These are phyloP conservation scores for Huntiella omanensis DNA, from an alignment of 2,329 filamentous ascomycete genomes.

Conservation along the genomic window DNA sequence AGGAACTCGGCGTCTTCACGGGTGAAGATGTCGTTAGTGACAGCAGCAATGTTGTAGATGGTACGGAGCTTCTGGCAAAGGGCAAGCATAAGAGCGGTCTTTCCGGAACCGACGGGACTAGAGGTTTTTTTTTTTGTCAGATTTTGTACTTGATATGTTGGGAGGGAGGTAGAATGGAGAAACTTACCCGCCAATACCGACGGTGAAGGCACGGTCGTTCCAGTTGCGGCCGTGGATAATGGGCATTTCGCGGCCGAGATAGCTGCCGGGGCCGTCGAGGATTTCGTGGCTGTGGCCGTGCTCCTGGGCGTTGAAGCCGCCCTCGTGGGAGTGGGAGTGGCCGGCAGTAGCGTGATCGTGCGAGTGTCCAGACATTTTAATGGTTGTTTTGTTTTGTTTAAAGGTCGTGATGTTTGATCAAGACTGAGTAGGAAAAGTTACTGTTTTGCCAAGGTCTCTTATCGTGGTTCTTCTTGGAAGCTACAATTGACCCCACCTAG, in stretches of 20 bases:
- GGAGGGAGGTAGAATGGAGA: not conserved
- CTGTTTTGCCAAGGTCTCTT: too few relatives aligned
- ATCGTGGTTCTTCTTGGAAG: too few relatives aligned
- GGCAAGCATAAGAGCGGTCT: constrained; percentile 90
- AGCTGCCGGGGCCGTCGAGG: constrained; percentile 82
- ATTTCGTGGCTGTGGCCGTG: constrained; percentile 96
- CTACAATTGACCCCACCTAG: too few relatives aligned
- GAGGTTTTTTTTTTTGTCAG: constrained; percentile 12
- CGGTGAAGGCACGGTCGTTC: constrained; percentile 76
- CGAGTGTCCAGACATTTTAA: constrained; percentile 5
- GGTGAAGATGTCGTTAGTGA: constrained; percentile 98
- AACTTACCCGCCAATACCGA: constrained; percentile 89
- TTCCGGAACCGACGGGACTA: constrained; percentile 89
- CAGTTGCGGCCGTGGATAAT: constrained; percentile 77
- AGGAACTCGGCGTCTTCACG: constrained; percentile 97
- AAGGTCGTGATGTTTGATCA: not conserved
- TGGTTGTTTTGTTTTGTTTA: not conserved
- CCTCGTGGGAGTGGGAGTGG: constrained; percentile 33
- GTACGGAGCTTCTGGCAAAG: constrained; percentile 72
- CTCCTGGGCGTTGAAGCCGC: constrained; percentile 34
- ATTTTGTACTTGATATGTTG: not conserved
- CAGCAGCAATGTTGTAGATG: constrained; percentile 72
- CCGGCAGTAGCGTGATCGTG: constrained; percentile 7
- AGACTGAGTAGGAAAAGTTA: too few relatives aligned
- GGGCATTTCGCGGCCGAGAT: constrained; percentile 77